Evolutionary conservation across 768 basidiomycete species (phyloP), one percentile per base, ranked within the genome.

Genomic region (Tricholoma saponaceum): DNA sequence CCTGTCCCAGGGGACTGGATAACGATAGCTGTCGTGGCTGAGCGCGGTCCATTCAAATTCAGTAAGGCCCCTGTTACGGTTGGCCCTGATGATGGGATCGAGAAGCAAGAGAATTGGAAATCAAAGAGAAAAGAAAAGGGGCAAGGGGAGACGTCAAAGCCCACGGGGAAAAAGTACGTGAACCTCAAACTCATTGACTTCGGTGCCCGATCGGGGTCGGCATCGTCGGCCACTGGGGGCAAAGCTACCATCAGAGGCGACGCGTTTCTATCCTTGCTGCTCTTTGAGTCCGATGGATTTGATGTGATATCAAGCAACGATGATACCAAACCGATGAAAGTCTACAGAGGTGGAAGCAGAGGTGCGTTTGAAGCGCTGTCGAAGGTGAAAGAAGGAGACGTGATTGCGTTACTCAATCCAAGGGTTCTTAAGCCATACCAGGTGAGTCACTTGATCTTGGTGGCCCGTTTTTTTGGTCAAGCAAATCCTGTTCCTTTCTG

Each of bases 1-100:
- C 95, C 96, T 9, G 87, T 98, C 1, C 83, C 84, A 5, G 91
- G 91, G 2, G 97, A 98, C 70, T 98, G 93, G 90, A 82, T 98
- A 41, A 95, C 95, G 5, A 92, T 99, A 49, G 96, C 93, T 2
- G 95, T 98, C 4, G 86, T 99, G 13, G 96, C 95, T 2, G 93
- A 96, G 69, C 84, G 94, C 20, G 87, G 93, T 2, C 87, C 86
- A 6, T 76, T 95, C 67, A 85, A 83, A 61, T 82, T 86, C 62
- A 91, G 80, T 49, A 82, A 80, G 57, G 85, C 87, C 28, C 89
- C 88, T 51, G 83, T 87, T 18, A 68, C 79, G 12, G 68, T 81
- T 6, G 80, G 72, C 30, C 76, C 76, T 25, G 81, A 83, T 50
- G 79, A 77, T 5, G 66, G 69, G 13, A 52, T 47, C 41, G 74